Percentiles rank a stretch among this genome's conserved stretches.
These are phyloP conservation scores for Yarrowia keelungensis DNA, from an alignment of 805 yeast genomes.

Conservation along the genomic window DNA sequence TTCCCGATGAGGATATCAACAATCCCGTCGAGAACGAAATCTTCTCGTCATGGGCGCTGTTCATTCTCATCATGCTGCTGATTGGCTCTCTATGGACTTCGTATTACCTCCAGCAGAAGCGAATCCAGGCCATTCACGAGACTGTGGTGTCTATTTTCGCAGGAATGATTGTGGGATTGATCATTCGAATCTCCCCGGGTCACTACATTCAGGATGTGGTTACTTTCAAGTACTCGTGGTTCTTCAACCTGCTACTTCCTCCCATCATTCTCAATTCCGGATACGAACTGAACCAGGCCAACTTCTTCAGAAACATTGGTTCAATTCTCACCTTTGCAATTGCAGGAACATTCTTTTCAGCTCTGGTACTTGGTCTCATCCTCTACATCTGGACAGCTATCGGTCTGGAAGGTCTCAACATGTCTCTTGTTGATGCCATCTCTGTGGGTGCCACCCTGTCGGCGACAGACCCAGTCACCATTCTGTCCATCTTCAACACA, in stretches of 20 bases:
- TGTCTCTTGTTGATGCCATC: constrained; percentile 95
- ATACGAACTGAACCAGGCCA: constrained; percentile 93
- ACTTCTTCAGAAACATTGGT: constrained; percentile 90
- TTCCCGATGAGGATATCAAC: constrained; percentile 59
- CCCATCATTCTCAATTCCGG: constrained; percentile 97
- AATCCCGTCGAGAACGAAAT: constrained; percentile 94
- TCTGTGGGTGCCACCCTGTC: constrained; percentile 97
- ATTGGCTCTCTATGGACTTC: constrained; percentile 95
- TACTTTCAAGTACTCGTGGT: constrained; percentile 91
- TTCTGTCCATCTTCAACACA: constrained; percentile 93
- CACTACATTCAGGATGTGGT: constrained; percentile 97
- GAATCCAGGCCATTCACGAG: constrained; percentile 96
- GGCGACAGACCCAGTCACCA: constrained; percentile 98
- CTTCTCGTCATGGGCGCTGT: constrained; percentile 96
- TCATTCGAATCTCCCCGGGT: constrained; percentile 91
- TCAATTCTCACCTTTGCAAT: constrained; percentile 93
- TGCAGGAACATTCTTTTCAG: constrained; percentile 93
- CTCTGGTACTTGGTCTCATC: constrained; percentile 88
- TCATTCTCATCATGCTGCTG: constrained; percentile 78
- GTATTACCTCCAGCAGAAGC: constrained; percentile 86
- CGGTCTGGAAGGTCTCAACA: constrained; percentile 85
- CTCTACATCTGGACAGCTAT: constrained; percentile 87
- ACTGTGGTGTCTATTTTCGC: constrained; percentile 94
- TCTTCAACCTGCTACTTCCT: constrained; percentile 91
- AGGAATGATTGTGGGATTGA: constrained; percentile 94